phyloP scores from a whole-genome alignment of 495 filamentous ascomycete genomes.

The Cryomyces antarcticus region DNA sequence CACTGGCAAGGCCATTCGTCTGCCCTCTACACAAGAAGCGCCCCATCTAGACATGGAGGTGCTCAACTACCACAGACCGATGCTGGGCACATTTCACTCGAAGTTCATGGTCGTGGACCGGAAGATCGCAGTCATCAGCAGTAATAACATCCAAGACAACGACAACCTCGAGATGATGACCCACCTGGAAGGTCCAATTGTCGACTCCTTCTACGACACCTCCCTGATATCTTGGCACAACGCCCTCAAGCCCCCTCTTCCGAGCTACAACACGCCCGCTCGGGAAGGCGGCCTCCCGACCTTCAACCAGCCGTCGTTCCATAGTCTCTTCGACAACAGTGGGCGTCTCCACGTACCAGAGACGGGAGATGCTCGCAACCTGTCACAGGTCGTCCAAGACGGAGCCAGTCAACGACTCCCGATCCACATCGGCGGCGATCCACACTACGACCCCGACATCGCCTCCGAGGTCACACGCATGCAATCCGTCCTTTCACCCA shows the following conservation, averaged over 20 bases:
- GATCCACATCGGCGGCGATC: slow-evolving; percentile 34
- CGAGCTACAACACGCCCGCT: slow-evolving; percentile 32
- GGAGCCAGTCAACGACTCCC: slow-evolving; percentile 17
- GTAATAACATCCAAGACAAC: slow-evolving; percentile 43
- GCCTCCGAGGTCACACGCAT: slow-evolving; percentile 36
- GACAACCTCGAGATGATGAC: slow-evolving; percentile 41
- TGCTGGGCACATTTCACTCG: slow-evolving; percentile 56
- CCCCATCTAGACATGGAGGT: slow-evolving; percentile 53
- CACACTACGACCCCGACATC: slow-evolving; percentile 42
- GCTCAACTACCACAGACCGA: slow-evolving; percentile 51
- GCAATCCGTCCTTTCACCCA: slow-evolving; percentile 30
- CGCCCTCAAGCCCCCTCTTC: slow-evolving; percentile 37
- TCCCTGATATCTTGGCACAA: slow-evolving; percentile 53
- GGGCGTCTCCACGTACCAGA: slow-evolving; percentile 8
- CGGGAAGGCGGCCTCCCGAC: slow-evolving; percentile 15
- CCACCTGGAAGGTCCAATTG: slow-evolving; percentile 57
- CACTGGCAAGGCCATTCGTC: slow-evolving; percentile 30
- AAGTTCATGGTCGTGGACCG: slow-evolving; percentile 65
- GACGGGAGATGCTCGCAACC: slow-evolving; percentile 5
- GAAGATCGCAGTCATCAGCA: slow-evolving; percentile 42
- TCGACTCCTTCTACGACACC: slow-evolving; percentile 54
- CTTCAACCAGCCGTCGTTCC: slow-evolving; percentile 12
- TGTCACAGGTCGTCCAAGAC: slow-evolving; percentile 5
- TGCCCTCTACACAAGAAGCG: slow-evolving; percentile 41
- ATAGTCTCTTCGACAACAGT: slow-evolving; percentile 5